Conservation (phyloP, 2,329 filamentous ascomycete species). For the Ampelomyces quisqualis region DNA sequence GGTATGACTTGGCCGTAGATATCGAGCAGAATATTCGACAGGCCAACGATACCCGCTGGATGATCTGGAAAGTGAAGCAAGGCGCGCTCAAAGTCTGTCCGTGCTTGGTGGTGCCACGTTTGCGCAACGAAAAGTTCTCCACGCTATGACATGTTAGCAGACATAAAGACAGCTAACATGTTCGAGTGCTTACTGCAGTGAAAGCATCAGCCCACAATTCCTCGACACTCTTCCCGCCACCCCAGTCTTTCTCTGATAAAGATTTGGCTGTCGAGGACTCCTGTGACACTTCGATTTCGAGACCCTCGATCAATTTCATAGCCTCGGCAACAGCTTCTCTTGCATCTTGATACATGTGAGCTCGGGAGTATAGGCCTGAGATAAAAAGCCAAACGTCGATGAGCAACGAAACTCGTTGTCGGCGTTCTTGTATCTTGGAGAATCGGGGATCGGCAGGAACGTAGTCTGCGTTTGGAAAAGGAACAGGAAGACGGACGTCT, state of each 20-base stretch:
- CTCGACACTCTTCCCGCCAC: constrained; percentile 75
- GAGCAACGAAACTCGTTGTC: constrained; percentile 60
- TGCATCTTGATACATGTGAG: constrained; percentile 76
- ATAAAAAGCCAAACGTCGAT: constrained; percentile 88
- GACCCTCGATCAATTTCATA: constrained; percentile 67
- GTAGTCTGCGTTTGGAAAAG: constrained; percentile 37
- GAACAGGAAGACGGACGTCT: constrained; percentile 48
- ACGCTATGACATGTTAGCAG: constrained; percentile 51
- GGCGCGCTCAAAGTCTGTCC: constrained; percentile 77
- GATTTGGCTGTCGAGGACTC: constrained; percentile 64
- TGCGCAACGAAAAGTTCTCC: constrained; percentile 67
- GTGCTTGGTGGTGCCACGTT: constrained; percentile 65
- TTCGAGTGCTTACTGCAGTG: constrained; percentile 64
- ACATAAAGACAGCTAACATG: not conserved
- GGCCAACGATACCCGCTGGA: constrained; percentile 72
- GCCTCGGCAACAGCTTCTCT: constrained; percentile 80
- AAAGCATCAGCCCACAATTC: constrained; percentile 83
- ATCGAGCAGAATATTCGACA: constrained; percentile 84
- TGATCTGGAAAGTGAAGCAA: constrained; percentile 80
- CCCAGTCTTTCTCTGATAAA: constrained; percentile 70
- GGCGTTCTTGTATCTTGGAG: constrained; percentile 53
- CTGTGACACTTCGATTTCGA: constrained; percentile 67
- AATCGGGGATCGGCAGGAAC: constrained; percentile 51
- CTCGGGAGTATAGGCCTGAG: constrained; percentile 81
- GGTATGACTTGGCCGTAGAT: constrained; percentile 68